Evolutionary conservation across 148 eudicot genomes (phyloP).

Genomic region (Spergularia bocconei): DNA sequence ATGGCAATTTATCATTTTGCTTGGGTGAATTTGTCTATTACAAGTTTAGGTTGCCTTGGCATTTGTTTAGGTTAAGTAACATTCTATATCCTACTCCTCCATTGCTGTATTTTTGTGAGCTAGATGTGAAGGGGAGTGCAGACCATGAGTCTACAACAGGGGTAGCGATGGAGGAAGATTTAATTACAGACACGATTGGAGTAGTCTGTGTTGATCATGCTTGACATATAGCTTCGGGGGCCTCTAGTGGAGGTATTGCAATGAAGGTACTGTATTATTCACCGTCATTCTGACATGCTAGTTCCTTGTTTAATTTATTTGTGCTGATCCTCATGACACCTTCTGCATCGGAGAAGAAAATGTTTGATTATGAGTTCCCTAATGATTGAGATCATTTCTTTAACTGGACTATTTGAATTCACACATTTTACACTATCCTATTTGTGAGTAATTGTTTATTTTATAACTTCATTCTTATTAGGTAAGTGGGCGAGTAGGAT

Average conservation of each 20-base stretch:
- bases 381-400: neutral
- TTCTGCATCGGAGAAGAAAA: neutral
- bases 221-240: constrained; percentile 84
- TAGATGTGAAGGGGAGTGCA: constrained; percentile 30
- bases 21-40: too few relatives aligned
- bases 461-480: constrained; percentile 24
- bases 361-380: neutral
- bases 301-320: neutral
- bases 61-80: neutral
- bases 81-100: neutral
- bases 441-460: neutral
- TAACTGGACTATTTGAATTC: neutral
- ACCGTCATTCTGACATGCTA: neutral
- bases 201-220: constrained; percentile 82
- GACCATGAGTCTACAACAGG: constrained; percentile 23
- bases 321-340: neutral
- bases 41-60: neutral
- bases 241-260: constrained; percentile 98
- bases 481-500: constrained; percentile 96
- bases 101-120: neutral
- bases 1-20: neutral
- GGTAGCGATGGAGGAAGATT: constrained; percentile 44
- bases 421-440: too few relatives aligned
- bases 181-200: constrained; percentile 82
- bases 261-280: constrained; percentile 56